phyloP scores from a whole-genome alignment of 495 filamentous ascomycete species.

The Lasiosphaeriaceae sp. region DNA sequence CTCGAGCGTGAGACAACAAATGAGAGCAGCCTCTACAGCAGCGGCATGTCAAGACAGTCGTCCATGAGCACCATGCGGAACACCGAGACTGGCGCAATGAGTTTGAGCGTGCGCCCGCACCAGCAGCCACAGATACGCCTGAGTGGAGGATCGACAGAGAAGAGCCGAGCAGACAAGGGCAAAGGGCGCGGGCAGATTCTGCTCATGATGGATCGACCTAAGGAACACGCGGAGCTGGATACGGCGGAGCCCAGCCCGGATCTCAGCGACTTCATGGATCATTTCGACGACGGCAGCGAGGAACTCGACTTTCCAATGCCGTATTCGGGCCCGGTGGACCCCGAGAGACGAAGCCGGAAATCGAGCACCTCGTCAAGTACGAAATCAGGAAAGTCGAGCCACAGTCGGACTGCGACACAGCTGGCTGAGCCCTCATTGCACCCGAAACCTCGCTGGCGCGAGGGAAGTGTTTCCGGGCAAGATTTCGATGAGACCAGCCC shows the following conservation, averaged over 20 bases:
- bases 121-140: constrained; percentile 3
- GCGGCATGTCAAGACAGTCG: constrained; percentile 27
- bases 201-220: constrained; percentile 20
- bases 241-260: constrained; percentile 36
- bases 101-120: constrained; percentile 20
- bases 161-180: constrained; percentile 4
- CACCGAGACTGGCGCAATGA: constrained; percentile 1
- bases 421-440: not conserved
- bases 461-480: not conserved
- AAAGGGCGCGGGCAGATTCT: constrained; percentile 23
- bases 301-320: constrained; percentile 14
- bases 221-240: constrained; percentile 17
- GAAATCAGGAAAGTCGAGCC: not conserved
- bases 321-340: not conserved
- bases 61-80: constrained; percentile 28
- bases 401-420: not conserved
- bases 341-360: not conserved
- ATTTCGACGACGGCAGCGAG: constrained; percentile 24
- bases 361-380: not conserved
- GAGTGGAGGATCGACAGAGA: constrained; percentile 5
- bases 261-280: constrained; percentile 39
- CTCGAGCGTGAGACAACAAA: constrained; percentile 20
- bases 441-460: not conserved
- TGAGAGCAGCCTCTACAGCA: constrained; percentile 18
- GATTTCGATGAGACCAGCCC: not conserved